phyloP scores from a whole-genome alignment of 176 grass and related monocot species.

The Carex littledalei region DNA sequence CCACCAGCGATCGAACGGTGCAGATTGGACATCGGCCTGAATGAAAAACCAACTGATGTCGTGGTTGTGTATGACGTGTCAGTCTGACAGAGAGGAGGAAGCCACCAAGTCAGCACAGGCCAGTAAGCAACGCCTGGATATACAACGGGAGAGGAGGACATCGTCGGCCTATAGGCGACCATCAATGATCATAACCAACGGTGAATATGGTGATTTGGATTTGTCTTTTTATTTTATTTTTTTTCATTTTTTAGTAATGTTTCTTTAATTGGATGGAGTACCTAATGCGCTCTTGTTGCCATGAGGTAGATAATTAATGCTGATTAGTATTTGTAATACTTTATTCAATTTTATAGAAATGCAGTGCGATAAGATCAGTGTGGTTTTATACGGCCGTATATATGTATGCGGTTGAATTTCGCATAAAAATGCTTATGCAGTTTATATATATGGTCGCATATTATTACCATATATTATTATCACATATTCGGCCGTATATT shows the following conservation, averaged over 20 bases:
- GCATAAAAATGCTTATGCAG: too few species aligned
- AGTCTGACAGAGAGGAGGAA: too few species aligned
- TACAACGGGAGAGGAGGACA: constrained; percentile 6
- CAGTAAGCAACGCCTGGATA: neutral
- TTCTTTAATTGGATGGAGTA: neutral
- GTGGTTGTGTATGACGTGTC: too few species aligned
- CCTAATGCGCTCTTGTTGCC: neutral
- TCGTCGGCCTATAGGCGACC: neutral
- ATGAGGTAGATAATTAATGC: neutral
- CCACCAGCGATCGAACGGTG: neutral
- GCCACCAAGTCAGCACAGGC: too few species aligned
- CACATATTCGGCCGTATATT: too few species aligned
- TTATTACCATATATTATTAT: too few species aligned
- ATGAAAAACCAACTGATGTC: neutral
- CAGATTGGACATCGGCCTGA: neutral
- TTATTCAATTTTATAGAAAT: neutral
- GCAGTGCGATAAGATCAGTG: too few species aligned
- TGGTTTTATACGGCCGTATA: too few species aligned
- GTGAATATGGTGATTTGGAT: neutral
- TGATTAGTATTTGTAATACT: neutral
- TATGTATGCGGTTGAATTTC: too few species aligned
- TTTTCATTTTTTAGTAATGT: neutral
- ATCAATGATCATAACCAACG: neutral
- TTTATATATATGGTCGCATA: too few species aligned
- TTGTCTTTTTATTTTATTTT: neutral